Conservation (phyloP, 305 asterid genomes). For the Fraxinus angustifolia region DNA sequence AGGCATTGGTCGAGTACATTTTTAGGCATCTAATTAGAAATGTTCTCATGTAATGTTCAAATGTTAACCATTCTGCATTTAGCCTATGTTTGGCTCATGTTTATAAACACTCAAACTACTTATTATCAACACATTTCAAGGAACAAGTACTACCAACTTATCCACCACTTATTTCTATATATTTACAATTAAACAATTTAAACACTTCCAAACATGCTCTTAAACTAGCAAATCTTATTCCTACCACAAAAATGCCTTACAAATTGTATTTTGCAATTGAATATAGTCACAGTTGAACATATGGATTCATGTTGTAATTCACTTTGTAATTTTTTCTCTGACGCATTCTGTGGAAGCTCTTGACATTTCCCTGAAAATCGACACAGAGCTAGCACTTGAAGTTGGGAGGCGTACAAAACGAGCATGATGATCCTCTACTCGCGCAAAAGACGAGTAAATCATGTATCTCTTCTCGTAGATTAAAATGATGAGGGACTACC, state of each 20-base stretch:
- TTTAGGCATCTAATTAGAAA: not conserved
- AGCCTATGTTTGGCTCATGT: not conserved
- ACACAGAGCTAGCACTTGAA: slow-evolving; percentile 84
- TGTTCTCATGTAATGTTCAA: not conserved
- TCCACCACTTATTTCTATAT: not conserved
- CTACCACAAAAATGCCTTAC: not conserved
- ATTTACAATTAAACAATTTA: not conserved
- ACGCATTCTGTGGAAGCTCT: slow-evolving; percentile 98
- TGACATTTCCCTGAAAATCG: slow-evolving; percentile 84
- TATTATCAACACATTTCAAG: not conserved
- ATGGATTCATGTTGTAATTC: slow-evolving; percentile 5
- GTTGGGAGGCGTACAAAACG: slow-evolving; percentile 91
- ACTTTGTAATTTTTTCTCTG: slow-evolving; percentile 35
- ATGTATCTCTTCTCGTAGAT: not conserved
- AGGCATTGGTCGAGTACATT: not conserved
- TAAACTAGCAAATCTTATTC: not conserved
- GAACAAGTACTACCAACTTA: not conserved
- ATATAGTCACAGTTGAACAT: not conserved
- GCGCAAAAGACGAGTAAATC: not conserved
- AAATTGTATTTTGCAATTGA: not conserved
- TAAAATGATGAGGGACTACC: not conserved
- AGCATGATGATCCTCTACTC: slow-evolving; percentile 32
- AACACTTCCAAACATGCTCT: not conserved
- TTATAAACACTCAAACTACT: not conserved
- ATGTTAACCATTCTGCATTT: not conserved